These are phyloP conservation scores for Gossypium lobatum DNA, from an alignment of 441 rosid species.

Conservation along the genomic window DNA sequence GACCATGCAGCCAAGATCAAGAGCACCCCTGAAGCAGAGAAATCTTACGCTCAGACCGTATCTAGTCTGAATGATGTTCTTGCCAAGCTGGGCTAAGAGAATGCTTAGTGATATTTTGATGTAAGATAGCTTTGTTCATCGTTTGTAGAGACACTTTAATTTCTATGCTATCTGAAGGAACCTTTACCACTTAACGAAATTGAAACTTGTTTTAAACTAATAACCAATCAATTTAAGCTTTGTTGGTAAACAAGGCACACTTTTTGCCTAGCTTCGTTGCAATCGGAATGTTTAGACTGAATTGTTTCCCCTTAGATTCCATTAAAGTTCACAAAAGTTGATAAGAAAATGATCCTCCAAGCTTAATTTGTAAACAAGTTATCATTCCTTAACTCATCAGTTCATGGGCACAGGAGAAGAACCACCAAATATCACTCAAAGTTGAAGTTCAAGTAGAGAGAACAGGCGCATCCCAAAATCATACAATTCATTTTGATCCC, in stretches of 20 bases:
- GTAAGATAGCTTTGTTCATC: slow-evolving; percentile 19
- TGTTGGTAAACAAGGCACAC: background rate
- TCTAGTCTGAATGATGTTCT: slow-evolving; percentile 75
- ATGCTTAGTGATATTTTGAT: slow-evolving; percentile 12
- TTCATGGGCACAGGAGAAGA: background rate
- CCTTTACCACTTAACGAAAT: background rate
- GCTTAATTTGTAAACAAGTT: background rate
- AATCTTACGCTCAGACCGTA: slow-evolving; percentile 74
- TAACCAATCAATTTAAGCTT: background rate
- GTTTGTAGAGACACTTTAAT: slow-evolving; percentile 14
- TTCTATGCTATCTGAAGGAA: slow-evolving; percentile 8
- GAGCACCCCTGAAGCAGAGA: slow-evolving; percentile 85
- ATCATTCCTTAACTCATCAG: background rate
- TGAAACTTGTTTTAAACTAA: background rate
- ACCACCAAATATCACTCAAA: background rate
- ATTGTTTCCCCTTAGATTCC: background rate
- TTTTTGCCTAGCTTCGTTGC: background rate
- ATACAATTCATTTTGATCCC: background rate
- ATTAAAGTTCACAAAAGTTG: background rate
- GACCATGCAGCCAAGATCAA: slow-evolving; percentile 89
- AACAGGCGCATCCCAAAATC: background rate
- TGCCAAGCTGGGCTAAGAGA: slow-evolving; percentile 68
- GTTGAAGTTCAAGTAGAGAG: background rate
- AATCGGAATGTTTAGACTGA: background rate
- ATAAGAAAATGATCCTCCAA: background rate